These are phyloP conservation scores for Ophiostoma ips DNA, from an alignment of 2,329 filamentous ascomycete genomes.

Conservation along the genomic window DNA sequence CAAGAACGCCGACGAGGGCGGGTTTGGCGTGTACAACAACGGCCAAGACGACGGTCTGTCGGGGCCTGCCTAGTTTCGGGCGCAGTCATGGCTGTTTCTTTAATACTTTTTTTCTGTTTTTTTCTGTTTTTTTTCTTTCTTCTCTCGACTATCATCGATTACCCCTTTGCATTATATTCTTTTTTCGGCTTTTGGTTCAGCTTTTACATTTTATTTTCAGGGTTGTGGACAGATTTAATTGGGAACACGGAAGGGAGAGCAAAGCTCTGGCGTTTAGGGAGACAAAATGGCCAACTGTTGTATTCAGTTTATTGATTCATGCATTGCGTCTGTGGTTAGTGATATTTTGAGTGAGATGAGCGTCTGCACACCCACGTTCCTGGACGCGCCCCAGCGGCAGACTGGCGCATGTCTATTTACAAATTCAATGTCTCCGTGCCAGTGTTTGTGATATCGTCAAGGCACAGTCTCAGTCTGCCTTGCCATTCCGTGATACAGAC, in stretches of 20 bases:
- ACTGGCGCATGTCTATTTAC: too few relatives aligned
- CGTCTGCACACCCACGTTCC: too few relatives aligned
- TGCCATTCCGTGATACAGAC: too few relatives aligned
- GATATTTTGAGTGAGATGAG: neutral
- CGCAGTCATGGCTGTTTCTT: neutral
- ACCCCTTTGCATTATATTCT: neutral
- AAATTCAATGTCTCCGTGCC: too few relatives aligned
- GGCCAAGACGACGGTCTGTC: slow-evolving; percentile 4
- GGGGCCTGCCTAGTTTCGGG: slow-evolving; percentile 7
- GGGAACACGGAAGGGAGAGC: neutral
- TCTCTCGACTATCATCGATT: too few relatives aligned
- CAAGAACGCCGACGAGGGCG: slow-evolving; percentile 41
- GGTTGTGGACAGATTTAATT: neutral
- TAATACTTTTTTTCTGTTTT: neutral
- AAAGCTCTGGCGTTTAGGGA: neutral
- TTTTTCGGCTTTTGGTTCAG: neutral
- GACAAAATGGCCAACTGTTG: neutral
- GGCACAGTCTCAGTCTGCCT: too few relatives aligned
- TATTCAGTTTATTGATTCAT: too few relatives aligned
- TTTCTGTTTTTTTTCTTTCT: neutral
- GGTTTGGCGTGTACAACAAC: slow-evolving; percentile 38
- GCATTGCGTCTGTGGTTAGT: neutral
- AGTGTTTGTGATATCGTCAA: too few relatives aligned
- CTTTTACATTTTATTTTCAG: too few relatives aligned
- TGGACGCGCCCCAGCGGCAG: too few relatives aligned